A percentile compares a stretch with the other conserved stretches of the same genome.
Conservation (phyloP, 176 grass and related monocot genomes). For the Phyllostachys edulis region DNA sequence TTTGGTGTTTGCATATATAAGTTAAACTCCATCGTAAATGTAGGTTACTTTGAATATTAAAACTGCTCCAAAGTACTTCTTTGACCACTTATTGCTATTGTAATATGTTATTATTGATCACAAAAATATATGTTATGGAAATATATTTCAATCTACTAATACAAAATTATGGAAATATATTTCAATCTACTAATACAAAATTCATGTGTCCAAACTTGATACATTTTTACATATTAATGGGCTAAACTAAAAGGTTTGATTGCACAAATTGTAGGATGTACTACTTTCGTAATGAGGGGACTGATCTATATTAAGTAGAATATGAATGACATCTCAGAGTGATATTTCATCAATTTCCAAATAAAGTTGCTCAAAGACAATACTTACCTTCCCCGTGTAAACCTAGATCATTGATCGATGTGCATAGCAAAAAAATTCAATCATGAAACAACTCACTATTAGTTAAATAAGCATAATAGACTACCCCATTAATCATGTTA, state of each 20-base stretch:
- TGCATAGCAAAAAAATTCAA: neutral
- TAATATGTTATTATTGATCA: too few species aligned
- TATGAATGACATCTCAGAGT: neutral
- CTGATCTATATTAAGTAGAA: neutral
- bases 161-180: too few species aligned
- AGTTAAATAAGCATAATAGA: neutral
- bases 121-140: too few species aligned
- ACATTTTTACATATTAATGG: neutral
- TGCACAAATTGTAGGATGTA: neutral
- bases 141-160: too few species aligned
- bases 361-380: neutral
- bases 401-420: neutral
- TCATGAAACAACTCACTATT: neutral
- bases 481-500: neutral
- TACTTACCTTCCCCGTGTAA: neutral
- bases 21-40: too few species aligned
- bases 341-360: neutral
- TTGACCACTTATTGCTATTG: too few species aligned
- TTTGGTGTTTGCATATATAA: too few species aligned
- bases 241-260: neutral
- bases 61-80: too few species aligned
- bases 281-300: neutral
- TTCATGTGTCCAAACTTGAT: neutral
- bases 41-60: too few species aligned
- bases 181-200: too few species aligned